Percentiles rank a stretch among this genome's conserved stretches.
Evolutionary conservation across 2,329 filamentous ascomycete genomes (phyloP).

Genomic region (Alternaria arborescens): DNA sequence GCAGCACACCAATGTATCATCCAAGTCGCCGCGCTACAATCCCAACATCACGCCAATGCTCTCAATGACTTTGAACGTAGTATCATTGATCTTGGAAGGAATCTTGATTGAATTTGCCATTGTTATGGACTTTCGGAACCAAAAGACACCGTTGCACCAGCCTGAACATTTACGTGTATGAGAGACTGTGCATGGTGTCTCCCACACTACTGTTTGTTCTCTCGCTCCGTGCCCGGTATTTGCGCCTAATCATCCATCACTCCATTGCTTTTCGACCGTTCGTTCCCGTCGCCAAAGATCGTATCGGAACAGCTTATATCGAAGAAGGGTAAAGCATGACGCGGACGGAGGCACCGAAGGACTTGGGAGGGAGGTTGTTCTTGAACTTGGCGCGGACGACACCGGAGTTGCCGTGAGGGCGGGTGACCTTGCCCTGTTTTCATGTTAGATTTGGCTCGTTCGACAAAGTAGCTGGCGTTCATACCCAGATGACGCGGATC

Average conservation of each 20-base stretch:
- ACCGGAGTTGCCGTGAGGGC: constrained; percentile 97
- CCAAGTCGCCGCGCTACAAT: neutral
- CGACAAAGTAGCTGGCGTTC: neutral
- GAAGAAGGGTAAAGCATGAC: constrained; percentile 98
- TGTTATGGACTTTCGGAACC: constrained; percentile 49
- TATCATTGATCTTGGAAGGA: constrained; percentile 50
- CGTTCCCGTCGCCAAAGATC: constrained; percentile 36
- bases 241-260: constrained; percentile 38
- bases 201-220: constrained; percentile 37
- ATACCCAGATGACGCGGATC: constrained; percentile 85
- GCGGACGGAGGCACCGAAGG: constrained; percentile 86
- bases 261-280: constrained; percentile 37
- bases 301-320: constrained; percentile 72
- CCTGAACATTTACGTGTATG: constrained; percentile 45
- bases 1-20: neutral
- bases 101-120: constrained; percentile 51
- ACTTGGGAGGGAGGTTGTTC: constrained; percentile 93
- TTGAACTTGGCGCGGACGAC: constrained; percentile 98
- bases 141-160: constrained; percentile 50
- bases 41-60: constrained; percentile 6
- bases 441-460: neutral
- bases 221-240: constrained; percentile 41
- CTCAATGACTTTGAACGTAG: constrained; percentile 40
- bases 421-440: constrained; percentile 75
- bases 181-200: constrained; percentile 44